A percentile compares a stretch with the other conserved stretches of the same genome.
Conservation (phyloP, 2,329 filamentous ascomycete species). For the Colletotrichum ledebouriae region DNA sequence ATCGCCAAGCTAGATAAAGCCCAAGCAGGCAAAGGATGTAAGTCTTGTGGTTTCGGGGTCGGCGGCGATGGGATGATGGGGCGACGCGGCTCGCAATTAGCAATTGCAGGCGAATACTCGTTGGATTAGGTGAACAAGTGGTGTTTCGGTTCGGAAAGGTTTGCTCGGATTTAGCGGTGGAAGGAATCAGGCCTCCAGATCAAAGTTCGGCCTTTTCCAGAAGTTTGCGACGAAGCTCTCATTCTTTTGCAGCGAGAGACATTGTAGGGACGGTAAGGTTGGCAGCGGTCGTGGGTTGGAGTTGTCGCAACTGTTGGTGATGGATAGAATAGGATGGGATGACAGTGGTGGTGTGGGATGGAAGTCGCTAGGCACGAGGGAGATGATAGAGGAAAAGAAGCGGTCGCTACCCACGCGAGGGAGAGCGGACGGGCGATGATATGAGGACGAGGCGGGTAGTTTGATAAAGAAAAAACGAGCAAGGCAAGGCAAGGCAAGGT, state of each 20-base stretch:
- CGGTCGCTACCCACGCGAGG: constrained; percentile 13
- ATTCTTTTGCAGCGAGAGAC: constrained; percentile 37
- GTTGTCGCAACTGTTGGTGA: neutral
- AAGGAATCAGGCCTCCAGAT: constrained; percentile 39
- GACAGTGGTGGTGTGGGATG: neutral
- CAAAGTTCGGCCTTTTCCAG: constrained; percentile 39
- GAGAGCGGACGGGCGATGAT: constrained; percentile 16
- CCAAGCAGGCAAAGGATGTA: constrained; percentile 28
- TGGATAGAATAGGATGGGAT: neutral
- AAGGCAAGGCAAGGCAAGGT: neutral
- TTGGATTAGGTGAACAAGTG: neutral
- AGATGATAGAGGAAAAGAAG: neutral
- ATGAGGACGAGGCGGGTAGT: constrained; percentile 9
- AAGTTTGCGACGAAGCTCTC: constrained; percentile 38
- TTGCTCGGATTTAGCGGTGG: constrained; percentile 33
- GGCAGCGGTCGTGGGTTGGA: neutral
- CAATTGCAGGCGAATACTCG: neutral
- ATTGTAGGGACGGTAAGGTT: constrained; percentile 9
- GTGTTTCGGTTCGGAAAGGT: constrained; percentile 10
- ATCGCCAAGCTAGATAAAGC: constrained; percentile 22
- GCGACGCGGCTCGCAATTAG: constrained; percentile 20
- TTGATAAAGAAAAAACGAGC: constrained; percentile 34
- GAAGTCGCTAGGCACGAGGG: neutral
- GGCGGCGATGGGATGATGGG: constrained; percentile 13
- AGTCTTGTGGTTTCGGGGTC: constrained; percentile 31